phyloP scores from a whole-genome alignment of 2,329 filamentous ascomycete species.

The Chaetoscypha palmicola region DNA sequence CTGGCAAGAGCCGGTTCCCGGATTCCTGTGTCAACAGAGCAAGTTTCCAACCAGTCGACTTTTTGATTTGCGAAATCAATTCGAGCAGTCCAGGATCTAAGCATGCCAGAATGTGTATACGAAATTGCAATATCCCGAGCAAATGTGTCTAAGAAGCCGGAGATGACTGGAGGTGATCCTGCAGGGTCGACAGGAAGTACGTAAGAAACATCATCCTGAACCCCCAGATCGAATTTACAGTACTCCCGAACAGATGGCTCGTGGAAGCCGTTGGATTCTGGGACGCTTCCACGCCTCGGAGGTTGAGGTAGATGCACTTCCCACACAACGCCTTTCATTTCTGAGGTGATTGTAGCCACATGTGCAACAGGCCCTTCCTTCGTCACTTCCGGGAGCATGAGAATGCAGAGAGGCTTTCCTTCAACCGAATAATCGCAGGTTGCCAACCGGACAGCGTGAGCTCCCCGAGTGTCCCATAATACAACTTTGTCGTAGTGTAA shows the following conservation, averaged over 20 bases:
- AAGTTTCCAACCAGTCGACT: constrained; percentile 78
- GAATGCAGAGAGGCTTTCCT: constrained; percentile 72
- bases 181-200: constrained; percentile 82
- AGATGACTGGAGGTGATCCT: constrained; percentile 61
- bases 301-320: constrained; percentile 54
- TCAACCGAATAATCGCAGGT: constrained; percentile 49
- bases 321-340: constrained; percentile 76
- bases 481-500: constrained; percentile 64
- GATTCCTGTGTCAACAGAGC: constrained; percentile 72
- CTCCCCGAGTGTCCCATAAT: constrained; percentile 69
- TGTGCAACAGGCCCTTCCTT: constrained; percentile 50
- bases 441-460: constrained; percentile 51
- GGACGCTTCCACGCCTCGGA: constrained; percentile 28
- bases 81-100: constrained; percentile 81
- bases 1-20: constrained; percentile 68
- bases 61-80: constrained; percentile 52
- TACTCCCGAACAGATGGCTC: constrained; percentile 53
- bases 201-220: constrained; percentile 51
- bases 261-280: constrained; percentile 32
- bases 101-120: constrained; percentile 65
- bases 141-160: constrained; percentile 79
- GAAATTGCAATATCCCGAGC: constrained; percentile 81
- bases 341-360: constrained; percentile 75
- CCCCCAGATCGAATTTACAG: constrained; percentile 61
- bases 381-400: constrained; percentile 63